Conservation (phyloP, 352 stramenopile species). For the Globisporangium sylvaticum region DNA sequence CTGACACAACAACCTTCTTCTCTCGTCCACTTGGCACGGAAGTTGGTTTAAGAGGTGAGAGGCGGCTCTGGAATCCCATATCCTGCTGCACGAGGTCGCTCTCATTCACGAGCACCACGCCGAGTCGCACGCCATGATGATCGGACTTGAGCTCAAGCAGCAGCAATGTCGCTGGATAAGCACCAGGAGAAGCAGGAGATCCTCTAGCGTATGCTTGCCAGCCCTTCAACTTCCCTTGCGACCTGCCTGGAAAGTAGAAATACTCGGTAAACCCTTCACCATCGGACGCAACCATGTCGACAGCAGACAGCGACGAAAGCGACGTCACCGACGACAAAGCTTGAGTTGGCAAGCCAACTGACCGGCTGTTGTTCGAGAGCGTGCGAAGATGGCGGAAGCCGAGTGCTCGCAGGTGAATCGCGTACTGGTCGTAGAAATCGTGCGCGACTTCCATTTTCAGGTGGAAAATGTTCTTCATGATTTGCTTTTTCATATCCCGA, state of each 20-base stretch:
- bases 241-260: conserved; percentile 43
- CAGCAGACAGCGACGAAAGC: conserved; percentile 22
- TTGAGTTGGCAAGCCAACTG: background rate
- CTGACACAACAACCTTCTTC: conserved; percentile 20
- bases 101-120: conserved; percentile 57
- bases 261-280: conserved; percentile 64
- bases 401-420: conserved; percentile 47
- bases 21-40: conserved; percentile 7
- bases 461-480: conserved; percentile 64
- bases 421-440: conserved; percentile 70
- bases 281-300: conserved; percentile 28
- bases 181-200: conserved; percentile 11
- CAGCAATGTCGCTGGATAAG: conserved; percentile 30
- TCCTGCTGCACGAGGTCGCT: conserved; percentile 62
- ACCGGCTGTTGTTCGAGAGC: conserved; percentile 24
- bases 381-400: conserved; percentile 63
- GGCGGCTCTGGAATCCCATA: conserved; percentile 48
- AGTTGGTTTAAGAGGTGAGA: conserved; percentile 3
- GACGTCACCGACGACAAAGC: conserved; percentile 3
- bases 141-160: conserved; percentile 75
- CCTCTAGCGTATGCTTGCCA: conserved; percentile 16
- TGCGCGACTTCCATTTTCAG: conserved; percentile 64
- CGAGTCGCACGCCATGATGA: conserved; percentile 58
- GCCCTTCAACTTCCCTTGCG: conserved; percentile 28
- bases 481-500: conserved; percentile 66